Percentiles rank a stretch among this genome's conserved stretches.
Evolutionary conservation across 352 stramenopile genomes (phyloP).

Genomic region (Pythium sukuiense): DNA sequence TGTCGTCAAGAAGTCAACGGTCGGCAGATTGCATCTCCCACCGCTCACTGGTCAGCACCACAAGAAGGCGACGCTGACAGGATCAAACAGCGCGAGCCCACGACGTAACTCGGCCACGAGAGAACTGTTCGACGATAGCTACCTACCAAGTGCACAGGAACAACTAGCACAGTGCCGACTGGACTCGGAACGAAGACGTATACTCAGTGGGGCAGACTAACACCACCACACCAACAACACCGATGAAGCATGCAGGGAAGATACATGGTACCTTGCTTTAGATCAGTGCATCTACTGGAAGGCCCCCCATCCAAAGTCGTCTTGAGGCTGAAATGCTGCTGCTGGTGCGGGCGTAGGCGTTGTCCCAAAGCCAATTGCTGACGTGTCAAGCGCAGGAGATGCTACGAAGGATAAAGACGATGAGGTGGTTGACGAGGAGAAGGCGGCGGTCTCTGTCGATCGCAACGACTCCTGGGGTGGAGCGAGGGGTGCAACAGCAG

Average conservation of each 20-base stretch:
- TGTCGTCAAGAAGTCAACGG: constrained; percentile 11
- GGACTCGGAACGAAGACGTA: constrained; percentile 8
- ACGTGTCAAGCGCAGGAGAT: background rate
- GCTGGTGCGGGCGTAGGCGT: background rate
- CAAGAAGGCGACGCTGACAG: constrained; percentile 21
- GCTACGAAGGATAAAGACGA: background rate
- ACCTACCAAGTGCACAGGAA: constrained; percentile 55
- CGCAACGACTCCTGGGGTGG: constrained; percentile 5
- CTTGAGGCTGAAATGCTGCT: constrained; percentile 2
- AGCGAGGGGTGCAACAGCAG: constrained; percentile 10
- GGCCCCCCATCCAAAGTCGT: constrained; percentile 28
- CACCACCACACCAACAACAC: background rate
- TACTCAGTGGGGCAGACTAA: background rate
- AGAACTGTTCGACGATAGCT: constrained; percentile 62
- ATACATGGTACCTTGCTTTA: background rate
- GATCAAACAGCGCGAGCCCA: constrained; percentile 4
- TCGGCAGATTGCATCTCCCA: constrained; percentile 1
- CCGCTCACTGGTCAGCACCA: constrained; percentile 6
- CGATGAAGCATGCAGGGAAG: background rate
- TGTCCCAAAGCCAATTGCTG: constrained; percentile 5
- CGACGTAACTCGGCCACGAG: constrained; percentile 30
- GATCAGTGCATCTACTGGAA: constrained; percentile 20
- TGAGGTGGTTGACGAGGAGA: background rate
- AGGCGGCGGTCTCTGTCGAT: constrained; percentile 2
- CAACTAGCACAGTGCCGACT: constrained; percentile 47